A percentile compares a stretch with the other conserved stretches of the same genome.
phyloP scores from a whole-genome alignment of 192 early-diverging fungal species.

The Coemansia sp. region DNA sequence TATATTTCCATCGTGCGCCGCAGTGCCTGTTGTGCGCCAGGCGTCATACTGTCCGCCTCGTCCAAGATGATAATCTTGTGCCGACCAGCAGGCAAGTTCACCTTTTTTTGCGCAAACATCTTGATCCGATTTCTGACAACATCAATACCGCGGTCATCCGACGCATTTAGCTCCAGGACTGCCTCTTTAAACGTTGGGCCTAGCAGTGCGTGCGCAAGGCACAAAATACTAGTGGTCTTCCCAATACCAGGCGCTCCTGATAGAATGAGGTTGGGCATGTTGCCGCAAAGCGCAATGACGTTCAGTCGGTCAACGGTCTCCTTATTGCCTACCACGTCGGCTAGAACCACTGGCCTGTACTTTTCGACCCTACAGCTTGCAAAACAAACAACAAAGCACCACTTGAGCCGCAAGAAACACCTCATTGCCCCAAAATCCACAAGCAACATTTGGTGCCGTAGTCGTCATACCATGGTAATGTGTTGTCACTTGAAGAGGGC shows the following conservation, averaged over 20 bases:
- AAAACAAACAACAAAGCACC: not conserved
- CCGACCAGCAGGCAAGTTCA: conserved; percentile 82
- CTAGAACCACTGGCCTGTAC: conserved; percentile 80
- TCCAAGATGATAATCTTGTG: conserved; percentile 94
- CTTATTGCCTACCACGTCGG: conserved; percentile 92
- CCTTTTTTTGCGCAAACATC: conserved; percentile 98
- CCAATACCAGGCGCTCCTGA: conserved; percentile 91
- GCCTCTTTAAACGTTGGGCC: conserved; percentile 86
- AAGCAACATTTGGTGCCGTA: too few relatives aligned
- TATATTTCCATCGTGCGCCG: conserved; percentile 98
- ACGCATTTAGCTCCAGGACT: conserved; percentile 97
- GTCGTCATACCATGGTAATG: conserved; percentile 38
- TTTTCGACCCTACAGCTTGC: conserved; percentile 71
- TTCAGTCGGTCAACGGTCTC: conserved; percentile 83
- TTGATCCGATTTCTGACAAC: conserved; percentile 96
- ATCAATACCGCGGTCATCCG: conserved; percentile 93
- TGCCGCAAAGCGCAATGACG: conserved; percentile 85
- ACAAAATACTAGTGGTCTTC: conserved; percentile 95
- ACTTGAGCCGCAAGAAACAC: too few relatives aligned
- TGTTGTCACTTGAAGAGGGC: conserved; percentile 18
- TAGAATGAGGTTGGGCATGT: conserved; percentile 95
- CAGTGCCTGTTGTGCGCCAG: conserved; percentile 94
- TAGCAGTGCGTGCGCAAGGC: conserved; percentile 85
- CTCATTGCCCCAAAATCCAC: too few relatives aligned
- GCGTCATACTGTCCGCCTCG: conserved; percentile 99